These are phyloP conservation scores for Withania somnifera DNA, from an alignment of 305 asterid species.

Conservation along the genomic window DNA sequence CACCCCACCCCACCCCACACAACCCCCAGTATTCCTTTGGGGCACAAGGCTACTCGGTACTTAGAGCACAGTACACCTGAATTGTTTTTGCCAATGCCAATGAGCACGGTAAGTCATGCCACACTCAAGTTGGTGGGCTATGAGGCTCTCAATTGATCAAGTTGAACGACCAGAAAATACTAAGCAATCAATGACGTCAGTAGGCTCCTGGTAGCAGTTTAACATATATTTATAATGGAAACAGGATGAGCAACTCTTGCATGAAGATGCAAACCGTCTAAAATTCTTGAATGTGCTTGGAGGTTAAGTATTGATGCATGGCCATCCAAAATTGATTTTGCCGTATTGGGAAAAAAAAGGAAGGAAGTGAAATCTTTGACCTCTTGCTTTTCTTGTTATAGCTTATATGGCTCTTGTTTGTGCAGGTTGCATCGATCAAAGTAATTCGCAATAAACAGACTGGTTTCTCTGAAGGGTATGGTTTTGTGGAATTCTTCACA, in stretches of 20 bases:
- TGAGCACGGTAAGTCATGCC: background rate
- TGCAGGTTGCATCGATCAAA: slow-evolving; percentile 80
- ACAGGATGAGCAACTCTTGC: background rate
- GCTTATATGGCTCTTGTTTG: background rate
- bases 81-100: background rate
- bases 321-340: background rate
- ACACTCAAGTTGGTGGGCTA: background rate
- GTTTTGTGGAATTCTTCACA: slow-evolving; percentile 77
- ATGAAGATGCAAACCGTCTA: background rate
- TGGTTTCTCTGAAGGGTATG: slow-evolving; percentile 90
- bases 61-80: background rate
- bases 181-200: background rate
- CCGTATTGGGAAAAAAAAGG: background rate
- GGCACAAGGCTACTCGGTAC: background rate
- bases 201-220: background rate
- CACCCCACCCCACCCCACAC: no score
- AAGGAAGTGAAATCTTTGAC: background rate
- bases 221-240: background rate
- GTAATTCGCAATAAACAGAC: slow-evolving; percentile 92
- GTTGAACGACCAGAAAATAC: background rate
- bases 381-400: background rate
- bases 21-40: background rate
- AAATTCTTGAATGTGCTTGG: background rate
- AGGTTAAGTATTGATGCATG: background rate
- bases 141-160: background rate